phyloP scores from a whole-genome alignment of 192 early-diverging fungal species.

The Funneliformis geosporum region DNA sequence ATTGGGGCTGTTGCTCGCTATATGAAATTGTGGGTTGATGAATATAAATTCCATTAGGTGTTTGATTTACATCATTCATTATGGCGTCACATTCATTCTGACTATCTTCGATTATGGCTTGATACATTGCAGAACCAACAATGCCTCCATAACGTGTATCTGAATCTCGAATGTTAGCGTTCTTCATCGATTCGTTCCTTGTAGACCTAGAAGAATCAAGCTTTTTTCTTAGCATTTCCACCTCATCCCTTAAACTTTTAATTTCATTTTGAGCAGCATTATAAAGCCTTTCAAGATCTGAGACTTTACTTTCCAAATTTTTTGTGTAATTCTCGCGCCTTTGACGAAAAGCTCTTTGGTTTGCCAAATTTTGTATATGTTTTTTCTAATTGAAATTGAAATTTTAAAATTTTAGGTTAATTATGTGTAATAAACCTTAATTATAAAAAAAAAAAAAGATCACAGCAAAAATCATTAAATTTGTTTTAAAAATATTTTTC shows the following conservation, averaged over 20 bases:
- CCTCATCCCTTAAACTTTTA: constrained; percentile 14
- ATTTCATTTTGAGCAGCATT: constrained; percentile 4
- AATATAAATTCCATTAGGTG: neutral
- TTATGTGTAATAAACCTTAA: neutral
- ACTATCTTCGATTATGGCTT: neutral
- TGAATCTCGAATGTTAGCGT: neutral
- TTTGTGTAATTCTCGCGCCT: neutral
- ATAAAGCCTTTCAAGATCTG: neutral
- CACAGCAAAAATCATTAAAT: neutral
- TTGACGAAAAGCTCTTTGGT: constrained; percentile 31
- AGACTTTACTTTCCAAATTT: constrained; percentile 8
- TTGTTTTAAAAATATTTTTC: neutral
- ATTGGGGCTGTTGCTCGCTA: neutral
- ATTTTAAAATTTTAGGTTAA: neutral
- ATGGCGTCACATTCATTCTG: neutral
- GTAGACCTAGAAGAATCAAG: neutral
- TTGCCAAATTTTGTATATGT: constrained; percentile 24
- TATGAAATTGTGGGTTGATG: neutral
- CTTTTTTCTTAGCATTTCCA: neutral
- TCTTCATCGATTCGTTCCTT: neutral
- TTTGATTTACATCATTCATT: neutral
- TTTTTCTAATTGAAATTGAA: constrained; percentile 16
- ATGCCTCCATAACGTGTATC: neutral
- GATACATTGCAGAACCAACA: neutral
- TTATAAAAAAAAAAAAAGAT: neutral